Evolutionary conservation across 73 alveolate species (phyloP).

Genomic region (Breviolum minutum): DNA sequence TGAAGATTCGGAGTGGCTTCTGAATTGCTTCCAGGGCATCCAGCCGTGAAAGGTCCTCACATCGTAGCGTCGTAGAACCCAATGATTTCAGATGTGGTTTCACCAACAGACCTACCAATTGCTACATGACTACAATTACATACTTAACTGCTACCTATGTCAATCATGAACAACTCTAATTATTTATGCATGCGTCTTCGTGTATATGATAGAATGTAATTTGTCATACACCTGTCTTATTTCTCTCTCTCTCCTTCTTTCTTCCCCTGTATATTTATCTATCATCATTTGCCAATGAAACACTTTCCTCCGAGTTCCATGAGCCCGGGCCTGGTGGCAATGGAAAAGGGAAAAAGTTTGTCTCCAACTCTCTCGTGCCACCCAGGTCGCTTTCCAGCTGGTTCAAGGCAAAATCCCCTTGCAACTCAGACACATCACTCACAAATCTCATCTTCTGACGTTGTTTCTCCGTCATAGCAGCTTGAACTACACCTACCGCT

Average conservation of each 20-base stretch:
- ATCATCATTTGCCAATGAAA: background rate
- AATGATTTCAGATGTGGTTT: background rate
- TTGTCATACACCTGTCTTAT: background rate
- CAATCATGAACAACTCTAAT: too few relatives aligned
- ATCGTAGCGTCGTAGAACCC: background rate
- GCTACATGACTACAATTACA: too few relatives aligned
- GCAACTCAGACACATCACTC: constrained; percentile 24
- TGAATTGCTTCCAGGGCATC: constrained; percentile 5
- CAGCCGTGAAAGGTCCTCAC: constrained; percentile 76
- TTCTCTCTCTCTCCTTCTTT: background rate
- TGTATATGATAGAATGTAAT: too few relatives aligned
- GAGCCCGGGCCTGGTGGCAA: constrained; percentile 62
- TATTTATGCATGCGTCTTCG: too few relatives aligned
- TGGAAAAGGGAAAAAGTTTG: constrained; percentile 62
- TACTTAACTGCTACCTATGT: too few relatives aligned
- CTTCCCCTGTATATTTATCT: too few relatives aligned
- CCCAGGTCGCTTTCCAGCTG: constrained; percentile 91
- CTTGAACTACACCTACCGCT: constrained; percentile 51
- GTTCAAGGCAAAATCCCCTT: constrained; percentile 56
- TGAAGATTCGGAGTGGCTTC: constrained; percentile 57
- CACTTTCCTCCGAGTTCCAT: background rate
- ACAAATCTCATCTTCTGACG: constrained; percentile 91
- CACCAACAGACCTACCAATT: too few relatives aligned
- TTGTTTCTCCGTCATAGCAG: constrained; percentile 90
- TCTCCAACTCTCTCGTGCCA: constrained; percentile 36